Base-by-base conservation (phyloP, 2,329 filamentous ascomycete species). In the Aureobasidium sp. region DNA sequence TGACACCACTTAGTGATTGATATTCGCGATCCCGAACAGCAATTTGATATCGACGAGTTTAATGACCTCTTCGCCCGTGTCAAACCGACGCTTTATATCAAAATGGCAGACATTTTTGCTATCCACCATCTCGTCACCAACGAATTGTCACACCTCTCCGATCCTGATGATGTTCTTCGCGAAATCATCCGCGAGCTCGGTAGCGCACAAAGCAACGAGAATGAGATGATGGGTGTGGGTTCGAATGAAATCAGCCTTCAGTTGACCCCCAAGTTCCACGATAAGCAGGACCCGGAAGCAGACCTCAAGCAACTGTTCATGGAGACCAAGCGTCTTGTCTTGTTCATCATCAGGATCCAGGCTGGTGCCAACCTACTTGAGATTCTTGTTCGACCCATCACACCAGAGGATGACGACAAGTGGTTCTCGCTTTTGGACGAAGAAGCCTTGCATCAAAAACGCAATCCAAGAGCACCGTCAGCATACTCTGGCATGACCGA, bases 31-130 rank as follows among this genome's bases (percentile, higher is more conserved):
- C 88, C 89, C 0, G 93, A 98, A 69, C 79, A 82, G 49, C 93
- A 93, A 21, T 98, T 97, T 65, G 90, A 97, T 68, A 96, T 98
- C 66, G 93, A 98, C 66, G 93, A 97, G 68, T 98, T 93, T 79
- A 97, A 96, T 66, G 93, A 98, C 65, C 79, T 98, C 6, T 97
- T 97, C 66, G 88, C 91, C 54, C 90, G 94, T 68, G 93, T 90
- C 59, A 95, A 95, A 70, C 93, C 93, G 6, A 97, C 91, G 0
- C 77, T 98, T n/a, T 98, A 97, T 74, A 95, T 98, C 75, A 98
- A 98, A 73, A 91, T 98, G 81, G 81, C 87, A 14, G 93, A 98
- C 67, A 90, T 98, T 54, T 97, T 98, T 68, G 88, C 91, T 44
- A 91, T 98, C 55, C 94, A 98, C 71, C 89, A 85, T 58, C 78